Evolutionary conservation across 495 filamentous ascomycete species (phyloP).

Genomic region (Aspergillus funiculosus): DNA sequence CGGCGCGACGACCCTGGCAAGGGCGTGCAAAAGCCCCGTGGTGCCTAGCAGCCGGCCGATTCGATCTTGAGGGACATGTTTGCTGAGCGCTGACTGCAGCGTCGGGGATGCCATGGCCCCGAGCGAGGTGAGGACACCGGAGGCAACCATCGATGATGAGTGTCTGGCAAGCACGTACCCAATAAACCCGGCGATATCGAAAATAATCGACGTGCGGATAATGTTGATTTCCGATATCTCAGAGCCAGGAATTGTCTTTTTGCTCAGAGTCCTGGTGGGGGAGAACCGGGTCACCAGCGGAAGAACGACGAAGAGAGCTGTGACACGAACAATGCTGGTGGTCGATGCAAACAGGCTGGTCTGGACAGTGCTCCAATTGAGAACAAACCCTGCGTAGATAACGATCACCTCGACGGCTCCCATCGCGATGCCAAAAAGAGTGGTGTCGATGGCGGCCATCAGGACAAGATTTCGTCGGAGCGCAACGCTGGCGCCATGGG

Average conservation of each 20-base stretch:
- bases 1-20: slow-evolving; percentile 73
- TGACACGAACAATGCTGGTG: slow-evolving; percentile 67
- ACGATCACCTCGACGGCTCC: slow-evolving; percentile 71
- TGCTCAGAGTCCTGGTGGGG: slow-evolving; percentile 38
- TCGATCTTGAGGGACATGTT: slow-evolving; percentile 77
- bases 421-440: slow-evolving; percentile 74
- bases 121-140: slow-evolving; percentile 64
- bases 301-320: slow-evolving; percentile 66
- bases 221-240: slow-evolving; percentile 71
- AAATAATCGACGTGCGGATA: slow-evolving; percentile 68
- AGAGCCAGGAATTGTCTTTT: slow-evolving; percentile 57
- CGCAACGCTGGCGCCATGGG: slow-evolving; percentile 50
- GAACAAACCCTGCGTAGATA: slow-evolving; percentile 71
- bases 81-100: slow-evolving; percentile 75
- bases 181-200: slow-evolving; percentile 70
- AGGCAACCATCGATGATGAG: slow-evolving; percentile 53
- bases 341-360: slow-evolving; percentile 70
- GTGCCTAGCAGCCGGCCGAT: slow-evolving; percentile 84
- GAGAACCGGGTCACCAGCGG: slow-evolving; percentile 66
- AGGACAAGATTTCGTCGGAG: slow-evolving; percentile 74
- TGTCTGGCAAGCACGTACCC: slow-evolving; percentile 63
- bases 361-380: slow-evolving; percentile 75
- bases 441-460: slow-evolving; percentile 71
- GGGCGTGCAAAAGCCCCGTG: slow-evolving; percentile 74
- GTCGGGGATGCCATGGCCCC: slow-evolving; percentile 83